A percentile compares a stretch with the other conserved stretches of the same genome.
These are phyloP conservation scores for Fusarium protoensiforme DNA, from an alignment of 2,329 filamentous ascomycete species.

Conservation along the genomic window DNA sequence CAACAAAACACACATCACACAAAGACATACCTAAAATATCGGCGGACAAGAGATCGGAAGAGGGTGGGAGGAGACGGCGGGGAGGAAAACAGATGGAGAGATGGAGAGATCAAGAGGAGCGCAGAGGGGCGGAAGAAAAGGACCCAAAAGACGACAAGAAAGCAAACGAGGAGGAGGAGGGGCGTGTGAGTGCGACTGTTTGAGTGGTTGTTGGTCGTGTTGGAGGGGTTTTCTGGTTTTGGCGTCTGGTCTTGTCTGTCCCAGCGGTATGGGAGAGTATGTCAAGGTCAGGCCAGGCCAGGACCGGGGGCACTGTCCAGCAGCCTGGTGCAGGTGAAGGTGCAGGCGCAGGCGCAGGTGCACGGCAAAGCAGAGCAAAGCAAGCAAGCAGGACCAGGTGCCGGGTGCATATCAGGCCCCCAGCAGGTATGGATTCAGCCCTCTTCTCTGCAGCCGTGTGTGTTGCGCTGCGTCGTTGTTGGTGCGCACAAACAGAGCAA, in stretches of 20 bases:
- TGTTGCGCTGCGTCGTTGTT: background rate
- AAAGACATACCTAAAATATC: constrained; percentile 2
- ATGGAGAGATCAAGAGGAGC: background rate
- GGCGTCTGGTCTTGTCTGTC: constrained; percentile 18
- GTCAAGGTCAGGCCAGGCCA: constrained; percentile 37
- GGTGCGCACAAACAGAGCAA: background rate
- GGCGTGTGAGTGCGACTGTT: constrained; percentile 17
- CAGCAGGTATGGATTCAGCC: background rate
- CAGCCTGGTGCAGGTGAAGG: constrained; percentile 12
- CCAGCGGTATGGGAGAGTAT: constrained; percentile 38
- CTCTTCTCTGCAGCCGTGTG: background rate
- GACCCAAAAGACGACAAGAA: background rate
- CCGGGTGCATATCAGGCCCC: background rate
- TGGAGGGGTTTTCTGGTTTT: constrained; percentile 6
- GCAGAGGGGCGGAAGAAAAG: background rate
- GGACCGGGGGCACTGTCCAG: constrained; percentile 14
- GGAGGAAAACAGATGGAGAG: background rate
- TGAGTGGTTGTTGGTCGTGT: constrained; percentile 7
- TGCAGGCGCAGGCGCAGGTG: background rate
- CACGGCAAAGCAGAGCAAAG: constrained; percentile 7
- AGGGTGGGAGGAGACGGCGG: background rate
- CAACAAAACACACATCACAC: background rate
- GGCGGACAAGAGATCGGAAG: background rate
- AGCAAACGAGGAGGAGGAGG: constrained; percentile 4
- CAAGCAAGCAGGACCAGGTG: background rate